phyloP scores from a whole-genome alignment of 2,329 filamentous ascomycete genomes.

The Cladobotryum protrusum region DNA sequence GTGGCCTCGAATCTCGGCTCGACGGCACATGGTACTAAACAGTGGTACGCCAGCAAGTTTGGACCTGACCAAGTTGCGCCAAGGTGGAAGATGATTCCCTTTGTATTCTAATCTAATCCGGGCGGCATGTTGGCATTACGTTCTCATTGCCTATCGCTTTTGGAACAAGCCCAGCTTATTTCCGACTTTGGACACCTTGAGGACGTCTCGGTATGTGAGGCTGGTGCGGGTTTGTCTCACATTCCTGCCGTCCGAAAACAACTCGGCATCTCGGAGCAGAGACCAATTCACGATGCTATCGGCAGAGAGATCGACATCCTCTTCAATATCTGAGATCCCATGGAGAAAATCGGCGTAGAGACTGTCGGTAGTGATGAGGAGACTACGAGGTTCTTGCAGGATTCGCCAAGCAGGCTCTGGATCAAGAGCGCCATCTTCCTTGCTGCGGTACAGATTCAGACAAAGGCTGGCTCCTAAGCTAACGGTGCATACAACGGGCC shows the following conservation, averaged over 20 bases:
- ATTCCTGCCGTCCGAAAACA: constrained; percentile 47
- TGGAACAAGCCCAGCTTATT: constrained; percentile 54
- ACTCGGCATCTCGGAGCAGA: constrained; percentile 47
- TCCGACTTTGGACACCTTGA: constrained; percentile 70
- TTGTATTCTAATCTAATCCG: constrained; percentile 44
- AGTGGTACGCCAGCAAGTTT: constrained; percentile 76
- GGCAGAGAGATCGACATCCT: constrained; percentile 58
- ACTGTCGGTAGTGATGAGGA: constrained; percentile 63
- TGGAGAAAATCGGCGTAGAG: constrained; percentile 69
- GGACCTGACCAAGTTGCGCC: constrained; percentile 55
- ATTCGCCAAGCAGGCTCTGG: constrained; percentile 50
- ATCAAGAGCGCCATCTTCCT: constrained; percentile 52
- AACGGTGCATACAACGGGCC: constrained; percentile 83
- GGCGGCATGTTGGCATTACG: too few relatives aligned
- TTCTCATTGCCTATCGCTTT: constrained; percentile 27
- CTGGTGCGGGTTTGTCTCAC: constrained; percentile 58
- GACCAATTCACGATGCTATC: constrained; percentile 68
- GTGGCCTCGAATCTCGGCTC: constrained; percentile 73
- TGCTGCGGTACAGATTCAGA: constrained; percentile 66
- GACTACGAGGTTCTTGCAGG: constrained; percentile 76
- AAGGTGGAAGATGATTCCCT: constrained; percentile 73
- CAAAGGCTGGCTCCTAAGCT: constrained; percentile 74
- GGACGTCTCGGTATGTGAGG: constrained; percentile 78
- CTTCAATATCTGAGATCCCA: constrained; percentile 61
- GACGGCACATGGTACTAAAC: constrained; percentile 69